A percentile compares a stretch with the other conserved stretches of the same genome.
Conservation (phyloP, 805 yeast genomes). For the Nakazawaea wickerhamii region DNA sequence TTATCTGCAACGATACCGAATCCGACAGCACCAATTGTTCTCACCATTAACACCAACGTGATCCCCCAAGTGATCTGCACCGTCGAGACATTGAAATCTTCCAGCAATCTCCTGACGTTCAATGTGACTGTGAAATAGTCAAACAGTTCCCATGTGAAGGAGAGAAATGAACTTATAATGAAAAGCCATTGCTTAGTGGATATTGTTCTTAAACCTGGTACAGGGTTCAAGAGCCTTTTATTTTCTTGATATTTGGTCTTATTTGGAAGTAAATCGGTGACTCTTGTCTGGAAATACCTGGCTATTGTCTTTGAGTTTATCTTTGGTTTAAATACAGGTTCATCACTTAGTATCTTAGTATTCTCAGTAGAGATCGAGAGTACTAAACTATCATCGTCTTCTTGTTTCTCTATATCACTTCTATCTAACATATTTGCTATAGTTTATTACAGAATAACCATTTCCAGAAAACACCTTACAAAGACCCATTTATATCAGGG, state of each 20-base stretch:
- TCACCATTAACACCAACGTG: conserved; percentile 63
- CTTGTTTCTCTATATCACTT: neutral
- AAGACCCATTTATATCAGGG: too few relatives aligned
- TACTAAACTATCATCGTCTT: neutral
- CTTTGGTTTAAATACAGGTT: conserved; percentile 20
- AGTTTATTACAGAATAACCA: too few relatives aligned
- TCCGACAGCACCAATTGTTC: conserved; percentile 65
- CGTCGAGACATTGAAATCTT: conserved; percentile 36
- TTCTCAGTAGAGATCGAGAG: neutral
- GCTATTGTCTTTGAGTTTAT: conserved; percentile 26
- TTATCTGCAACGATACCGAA: conserved; percentile 60
- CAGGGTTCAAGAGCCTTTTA: conserved; percentile 32
- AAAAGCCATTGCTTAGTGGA: conserved; percentile 46
- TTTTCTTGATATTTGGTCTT: conserved; percentile 20
- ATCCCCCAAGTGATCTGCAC: conserved; percentile 66
- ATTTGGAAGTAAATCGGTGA: conserved; percentile 45
- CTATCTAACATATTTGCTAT: too few relatives aligned
- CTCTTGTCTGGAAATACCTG: conserved; percentile 37
- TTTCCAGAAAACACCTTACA: too few relatives aligned
- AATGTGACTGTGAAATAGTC: conserved; percentile 64
- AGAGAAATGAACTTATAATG: conserved; percentile 52
- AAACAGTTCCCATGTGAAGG: conserved; percentile 72
- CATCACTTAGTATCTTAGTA: neutral
- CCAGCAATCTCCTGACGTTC: conserved; percentile 46
- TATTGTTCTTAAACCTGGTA: conserved; percentile 34